Evolutionary conservation across 2,329 filamentous ascomycete species (phyloP), one percentile per base, ranked within the genome.

Genomic region (Helotiales sp.): DNA sequence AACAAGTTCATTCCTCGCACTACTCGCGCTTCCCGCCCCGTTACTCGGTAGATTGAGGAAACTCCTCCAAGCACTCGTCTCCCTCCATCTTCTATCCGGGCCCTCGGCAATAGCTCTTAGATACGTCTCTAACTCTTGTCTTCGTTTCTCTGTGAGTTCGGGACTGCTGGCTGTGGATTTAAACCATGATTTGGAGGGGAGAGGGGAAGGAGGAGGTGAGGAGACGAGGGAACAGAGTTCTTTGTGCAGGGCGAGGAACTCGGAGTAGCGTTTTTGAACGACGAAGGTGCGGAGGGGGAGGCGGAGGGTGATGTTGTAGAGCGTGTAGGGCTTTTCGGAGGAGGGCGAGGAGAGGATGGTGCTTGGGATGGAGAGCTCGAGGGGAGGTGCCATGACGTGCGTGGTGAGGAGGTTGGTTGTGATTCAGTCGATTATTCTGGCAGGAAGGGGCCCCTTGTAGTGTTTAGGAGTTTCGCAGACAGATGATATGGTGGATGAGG

Each of bases 261-360:
- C 90, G 53, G 87, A 91, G 78, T 93, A 96, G 67, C 90, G 88
- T 74, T 93, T 93, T 68, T 87, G 85, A 5, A 92, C 79, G 63
- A 89, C 87, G 67, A 88, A 89, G 4, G 88, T 89, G 48, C 88
- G 85, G 13, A 93, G 81, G 0, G 90, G 90, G 1, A 92, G 85
- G 51, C 89, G 86, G 58, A 95, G 79, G 22, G 85, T 86, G 72
- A 93, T 87, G 72, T 90, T 90, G 78, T 93, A 93, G 63, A 88
- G 81, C 0, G 89, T 93, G 73, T 85, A 91, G 61, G 81, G 78
- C 63, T 81, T 79, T 62, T 80, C 77, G 62, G 79, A 78, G 27
- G 33, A 38, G n/a, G 59, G 40, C 8, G 57, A 36, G 38, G 57
- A 63, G 48, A 60, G 44, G 42, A 60, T 59, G 8, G 58, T 63